Evolutionary conservation across 352 stramenopile genomes (phyloP), one percentile per base, ranked within the genome.

Genomic region (Plasmopara muralis): DNA sequence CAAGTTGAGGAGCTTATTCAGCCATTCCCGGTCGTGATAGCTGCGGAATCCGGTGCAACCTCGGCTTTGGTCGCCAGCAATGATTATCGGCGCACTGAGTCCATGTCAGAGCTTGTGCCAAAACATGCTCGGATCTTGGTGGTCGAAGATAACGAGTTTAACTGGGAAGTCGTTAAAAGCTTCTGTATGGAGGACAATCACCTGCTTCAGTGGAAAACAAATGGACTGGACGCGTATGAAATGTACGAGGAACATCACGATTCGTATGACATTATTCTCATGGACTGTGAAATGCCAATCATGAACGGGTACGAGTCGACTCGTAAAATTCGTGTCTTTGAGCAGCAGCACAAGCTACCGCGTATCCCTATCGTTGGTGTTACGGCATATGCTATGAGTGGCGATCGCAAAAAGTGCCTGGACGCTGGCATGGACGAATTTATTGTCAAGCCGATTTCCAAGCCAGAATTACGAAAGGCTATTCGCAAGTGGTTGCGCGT

Each of bases 91-190:
- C 55, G 58, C 29, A 62, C 60, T 18, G 42, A 53, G 20, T 67
- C 60, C 3, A 58, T 66, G 51, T 55, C 57, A 12, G 46, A 67
- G 44, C 38, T 69, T 28, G 68, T 89, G 15, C 81, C 78, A 3
- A 83, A 78, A 7, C 73, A 87, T 53, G 81, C 82, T 38, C 71
- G 79, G 0, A 90, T 93, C 39, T 63, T 93, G 53, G 77, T 90
- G 9, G 82, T 90, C 6, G 85, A 95, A 69, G 85, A 95, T 61
- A 95, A 95, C 42, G 83, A 95, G 44, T 93, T 95, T 55, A 95
- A 95, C 42, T 93, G 83, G 85, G 83, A 95, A 64, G 83, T 95
- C 6, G 81, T 95, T 38, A 93, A 92, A 50, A 89, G 78, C 55
- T 93, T 88, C 47, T 86, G 87, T 48, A 76, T 73, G 42, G 73